These are phyloP conservation scores for Pseudogymnoascus sp. DNA, from an alignment of 2,329 filamentous ascomycete genomes.

Conservation along the genomic window DNA sequence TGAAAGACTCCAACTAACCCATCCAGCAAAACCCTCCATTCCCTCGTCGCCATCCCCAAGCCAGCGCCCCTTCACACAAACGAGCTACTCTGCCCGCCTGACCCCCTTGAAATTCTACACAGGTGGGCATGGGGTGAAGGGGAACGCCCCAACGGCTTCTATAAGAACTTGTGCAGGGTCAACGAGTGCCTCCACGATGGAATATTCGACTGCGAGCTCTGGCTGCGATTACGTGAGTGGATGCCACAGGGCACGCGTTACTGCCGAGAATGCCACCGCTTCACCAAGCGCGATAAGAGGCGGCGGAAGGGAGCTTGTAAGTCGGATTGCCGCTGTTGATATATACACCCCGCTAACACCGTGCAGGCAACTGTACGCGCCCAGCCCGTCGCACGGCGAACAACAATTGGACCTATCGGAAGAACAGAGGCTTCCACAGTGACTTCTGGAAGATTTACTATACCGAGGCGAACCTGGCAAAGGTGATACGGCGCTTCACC, in stretches of 20 bases:
- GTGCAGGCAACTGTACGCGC: neutral
- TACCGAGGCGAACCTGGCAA: neutral
- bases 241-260: neutral
- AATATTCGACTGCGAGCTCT: neutral
- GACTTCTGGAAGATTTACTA: neutral
- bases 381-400: neutral
- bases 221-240: neutral
- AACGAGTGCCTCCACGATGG: neutral
- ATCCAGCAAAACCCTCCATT: neutral
- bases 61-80: neutral
- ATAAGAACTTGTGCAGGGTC: neutral
- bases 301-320: neutral
- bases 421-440: neutral
- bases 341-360: neutral
- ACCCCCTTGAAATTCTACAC: neutral
- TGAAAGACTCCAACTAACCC: neutral
- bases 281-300: neutral
- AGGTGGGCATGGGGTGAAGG: neutral
- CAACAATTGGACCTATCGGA: neutral
- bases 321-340: neutral
- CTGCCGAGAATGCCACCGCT: neutral
- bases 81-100: neutral
- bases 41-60: neutral
- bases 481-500: neutral
- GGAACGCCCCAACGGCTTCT: neutral